Base-by-base conservation (phyloP, 345 rosid genomes). In the Hibiscus tridactylites region DNA sequence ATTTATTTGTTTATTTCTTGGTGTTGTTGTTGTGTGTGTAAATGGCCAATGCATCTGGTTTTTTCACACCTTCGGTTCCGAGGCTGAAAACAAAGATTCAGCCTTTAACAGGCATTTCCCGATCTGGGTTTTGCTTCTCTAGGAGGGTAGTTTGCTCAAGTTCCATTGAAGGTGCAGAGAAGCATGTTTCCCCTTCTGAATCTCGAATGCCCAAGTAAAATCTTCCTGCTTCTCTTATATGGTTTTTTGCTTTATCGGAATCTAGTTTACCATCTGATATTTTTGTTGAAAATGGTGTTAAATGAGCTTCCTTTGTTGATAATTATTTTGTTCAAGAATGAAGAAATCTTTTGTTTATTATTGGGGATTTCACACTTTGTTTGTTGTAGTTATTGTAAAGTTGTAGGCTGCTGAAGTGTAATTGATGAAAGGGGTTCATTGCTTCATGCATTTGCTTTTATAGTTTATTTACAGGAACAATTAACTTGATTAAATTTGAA, bases 1-100 rank as follows among this genome's bases (percentile, higher is more conserved):
- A 35, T 35, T 35, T 35, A 35, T 35, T 15, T 57, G 13, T 56
- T 56, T 8, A 6, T 50, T 7, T 49, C 50, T 69, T 62, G 49
- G 12, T 33, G 17, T 52, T 46, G 37, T 3, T 21, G 61, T 19
- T 53, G 26, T 19, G 67, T 59, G 44, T 42, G 37, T 33, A 71
- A 75, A 93, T 91, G 98, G 98, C 96, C 54, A 90, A 84, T 81
- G 87, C 91, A 80, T 88, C 88, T 83, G 91, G 92, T 63, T 77
- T 87, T 63, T 79, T 85, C 73, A 78, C 84, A 71, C 87, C 92
- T 83, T 86, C 96, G 46, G 65, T 86, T 75, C 88, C 95, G 19
- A 76, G 74, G 62, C 29, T 83, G 46, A 84, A 81, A 64, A 81
- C 78, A 75, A 78, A 62, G 83, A 59, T 74, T 74, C 81, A 75